Evolutionary conservation across 352 stramenopile species (phyloP).

Genomic region (Pythium sukuiense): DNA sequence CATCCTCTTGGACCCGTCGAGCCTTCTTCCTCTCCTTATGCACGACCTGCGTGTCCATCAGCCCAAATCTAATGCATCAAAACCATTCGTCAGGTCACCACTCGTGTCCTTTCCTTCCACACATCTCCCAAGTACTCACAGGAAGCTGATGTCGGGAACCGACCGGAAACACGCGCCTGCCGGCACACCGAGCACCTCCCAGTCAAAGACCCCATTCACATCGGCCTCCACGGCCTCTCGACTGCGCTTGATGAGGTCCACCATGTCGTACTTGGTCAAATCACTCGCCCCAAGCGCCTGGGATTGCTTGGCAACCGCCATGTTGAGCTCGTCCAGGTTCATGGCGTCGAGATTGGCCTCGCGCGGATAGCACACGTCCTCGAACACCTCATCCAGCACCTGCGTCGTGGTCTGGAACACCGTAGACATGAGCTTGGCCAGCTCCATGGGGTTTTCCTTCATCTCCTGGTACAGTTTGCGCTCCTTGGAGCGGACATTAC

Average conservation of each 20-base stretch:
- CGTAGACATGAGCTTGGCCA: constrained; percentile 62
- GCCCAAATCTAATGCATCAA: constrained; percentile 40
- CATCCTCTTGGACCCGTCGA: constrained; percentile 45
- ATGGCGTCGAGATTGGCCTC: constrained; percentile 81
- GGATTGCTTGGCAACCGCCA: constrained; percentile 71
- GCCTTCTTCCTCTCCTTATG: constrained; percentile 64
- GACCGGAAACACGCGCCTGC: constrained; percentile 73
- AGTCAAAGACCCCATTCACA: constrained; percentile 52
- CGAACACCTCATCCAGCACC: constrained; percentile 76
- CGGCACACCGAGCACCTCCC: constrained; percentile 52
- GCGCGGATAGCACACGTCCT: constrained; percentile 74
- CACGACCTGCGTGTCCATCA: constrained; percentile 78
- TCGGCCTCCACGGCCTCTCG: constrained; percentile 46
- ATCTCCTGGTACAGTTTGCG: constrained; percentile 74
- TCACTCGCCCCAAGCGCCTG: constrained; percentile 69
- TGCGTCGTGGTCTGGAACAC: constrained; percentile 60
- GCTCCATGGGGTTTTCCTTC: constrained; percentile 66
- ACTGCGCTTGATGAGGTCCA: constrained; percentile 58
- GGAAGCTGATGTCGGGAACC: constrained; percentile 68
- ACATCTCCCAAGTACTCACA: constrained; percentile 32
- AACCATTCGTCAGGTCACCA: constrained; percentile 5
- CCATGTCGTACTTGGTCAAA: constrained; percentile 75
- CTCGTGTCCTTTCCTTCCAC: constrained; percentile 3
- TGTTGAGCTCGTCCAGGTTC: constrained; percentile 84
- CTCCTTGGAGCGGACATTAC: constrained; percentile 72